These are phyloP conservation scores for Petrea volubilis DNA, from an alignment of 257 asterid species.

Conservation along the genomic window DNA sequence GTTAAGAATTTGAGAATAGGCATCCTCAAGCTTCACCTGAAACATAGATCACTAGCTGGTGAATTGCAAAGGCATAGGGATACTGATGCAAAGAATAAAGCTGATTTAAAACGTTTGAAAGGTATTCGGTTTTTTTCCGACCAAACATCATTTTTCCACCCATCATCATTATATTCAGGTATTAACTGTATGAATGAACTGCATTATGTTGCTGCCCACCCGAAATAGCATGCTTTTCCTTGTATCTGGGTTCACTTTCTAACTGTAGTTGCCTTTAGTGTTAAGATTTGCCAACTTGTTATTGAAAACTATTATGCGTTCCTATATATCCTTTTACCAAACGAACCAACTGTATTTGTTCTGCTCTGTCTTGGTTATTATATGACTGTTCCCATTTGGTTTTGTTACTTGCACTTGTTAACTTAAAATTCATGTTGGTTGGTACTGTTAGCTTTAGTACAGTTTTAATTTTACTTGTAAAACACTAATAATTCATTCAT, in stretches of 20 bases:
- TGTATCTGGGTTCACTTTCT: constrained; percentile 10
- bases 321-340: background rate
- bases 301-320: background rate
- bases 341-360: background rate
- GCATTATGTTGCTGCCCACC: background rate
- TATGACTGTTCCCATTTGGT: background rate
- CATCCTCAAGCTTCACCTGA: constrained; percentile 62
- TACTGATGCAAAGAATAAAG: constrained; percentile 75
- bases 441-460: constrained; percentile 2
- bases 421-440: background rate
- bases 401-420: background rate
- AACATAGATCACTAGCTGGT: constrained; percentile 74
- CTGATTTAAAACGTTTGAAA: constrained; percentile 60
- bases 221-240: background rate
- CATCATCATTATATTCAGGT: background rate
- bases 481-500: background rate
- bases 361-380: constrained; percentile 6
- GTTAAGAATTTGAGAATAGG: constrained; percentile 58
- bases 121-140: constrained; percentile 41
- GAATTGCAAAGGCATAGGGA: constrained; percentile 77
- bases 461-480: background rate
- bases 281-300: background rate
- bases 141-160: no score
- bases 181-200: background rate
- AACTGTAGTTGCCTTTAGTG: constrained; percentile 7